phyloP scores from a whole-genome alignment of 495 filamentous ascomycete species.

The Apodospora peruviana region DNA sequence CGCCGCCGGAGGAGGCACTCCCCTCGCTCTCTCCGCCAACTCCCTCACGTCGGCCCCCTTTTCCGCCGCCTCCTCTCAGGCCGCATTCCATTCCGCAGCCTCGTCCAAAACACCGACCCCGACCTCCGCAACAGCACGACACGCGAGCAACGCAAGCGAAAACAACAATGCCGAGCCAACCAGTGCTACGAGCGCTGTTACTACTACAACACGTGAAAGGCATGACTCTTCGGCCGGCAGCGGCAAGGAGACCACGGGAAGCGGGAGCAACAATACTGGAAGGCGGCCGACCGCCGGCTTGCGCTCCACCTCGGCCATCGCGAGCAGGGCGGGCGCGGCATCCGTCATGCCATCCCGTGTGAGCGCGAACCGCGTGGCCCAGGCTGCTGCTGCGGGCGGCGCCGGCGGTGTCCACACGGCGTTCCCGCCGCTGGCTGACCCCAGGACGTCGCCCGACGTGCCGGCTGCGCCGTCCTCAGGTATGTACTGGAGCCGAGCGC shows the following conservation, averaged over 20 bases:
- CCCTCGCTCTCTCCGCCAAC: constrained; percentile 19
- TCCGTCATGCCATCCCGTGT: constrained; percentile 11
- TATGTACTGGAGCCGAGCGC: constrained; percentile 64
- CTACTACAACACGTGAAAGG: constrained; percentile 22
- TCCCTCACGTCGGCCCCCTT: constrained; percentile 19
- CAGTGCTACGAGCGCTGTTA: background rate
- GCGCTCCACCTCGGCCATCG: constrained; percentile 50
- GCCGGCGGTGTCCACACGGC: constrained; percentile 34
- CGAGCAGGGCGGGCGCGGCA: constrained; percentile 26
- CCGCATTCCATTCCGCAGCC: constrained; percentile 15
- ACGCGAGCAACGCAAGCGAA: constrained; percentile 1
- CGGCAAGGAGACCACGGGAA: constrained; percentile 22
- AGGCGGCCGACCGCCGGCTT: constrained; percentile 31
- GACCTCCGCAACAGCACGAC: constrained; percentile 21
- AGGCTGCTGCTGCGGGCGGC: constrained; percentile 26
- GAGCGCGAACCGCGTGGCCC: constrained; percentile 20
- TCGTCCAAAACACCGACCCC: constrained; percentile 26
- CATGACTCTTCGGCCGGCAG: constrained; percentile 40
- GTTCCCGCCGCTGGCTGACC: constrained; percentile 53
- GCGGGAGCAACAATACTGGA: constrained; percentile 11
- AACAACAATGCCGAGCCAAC: background rate
- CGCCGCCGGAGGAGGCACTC: constrained; percentile 25
- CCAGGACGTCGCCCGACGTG: constrained; percentile 51
- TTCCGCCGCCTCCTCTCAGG: constrained; percentile 19
- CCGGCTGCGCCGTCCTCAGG: constrained; percentile 56